Evolutionary conservation across 2,329 filamentous ascomycete genomes (phyloP), one percentile per base, ranked within the genome.

Genomic region (Alternaria ventricosa): DNA sequence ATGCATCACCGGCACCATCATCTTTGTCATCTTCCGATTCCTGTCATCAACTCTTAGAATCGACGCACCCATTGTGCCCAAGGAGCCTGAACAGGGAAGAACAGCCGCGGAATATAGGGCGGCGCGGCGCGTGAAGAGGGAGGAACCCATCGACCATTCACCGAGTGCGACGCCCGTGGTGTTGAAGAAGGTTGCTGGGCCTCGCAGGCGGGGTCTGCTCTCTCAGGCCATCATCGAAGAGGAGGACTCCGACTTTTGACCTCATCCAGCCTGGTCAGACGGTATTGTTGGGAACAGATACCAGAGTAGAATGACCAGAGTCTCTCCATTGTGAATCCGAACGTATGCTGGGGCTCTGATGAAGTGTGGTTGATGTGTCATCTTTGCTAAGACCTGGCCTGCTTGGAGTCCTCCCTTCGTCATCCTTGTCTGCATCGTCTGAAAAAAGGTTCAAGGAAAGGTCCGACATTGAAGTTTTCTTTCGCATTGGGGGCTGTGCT

Each of bases 141-240:
- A 68, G 15, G 55, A 65, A 50, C 46, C 47, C 61, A 44, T 63
- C 57, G 75, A 68, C 67, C 50, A 50, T 45, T 55, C 65, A 9
- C 69, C 66, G 3, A 63, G 62, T 50, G 62, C 71, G n/a, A 63
- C 65, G 23, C 70, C 63, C 2, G 55, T 66, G 20, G 56, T 71
- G 20, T 23, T 71, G 55, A 72, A 71, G 78, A 83, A 58, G 79
- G 81, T 55, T 1, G 47, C 65, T 20, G 61, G 54, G 15, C 45
- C 64, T 27, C 68, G 64, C 9, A 69, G 82, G 5, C 80, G 82
- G 55, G 86, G 86, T 1, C 75, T 92, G 18, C 79, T 91, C 46
- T 84, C 86, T 27, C 88, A 91, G 74, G 91, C 88, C 0, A 93
- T 93, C 65, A 85, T 90, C 61, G 91, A 92, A 77, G 91, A 93